These are phyloP conservation scores for Vicia sativa DNA, from an alignment of 306 rosid genomes.

Conservation along the genomic window DNA sequence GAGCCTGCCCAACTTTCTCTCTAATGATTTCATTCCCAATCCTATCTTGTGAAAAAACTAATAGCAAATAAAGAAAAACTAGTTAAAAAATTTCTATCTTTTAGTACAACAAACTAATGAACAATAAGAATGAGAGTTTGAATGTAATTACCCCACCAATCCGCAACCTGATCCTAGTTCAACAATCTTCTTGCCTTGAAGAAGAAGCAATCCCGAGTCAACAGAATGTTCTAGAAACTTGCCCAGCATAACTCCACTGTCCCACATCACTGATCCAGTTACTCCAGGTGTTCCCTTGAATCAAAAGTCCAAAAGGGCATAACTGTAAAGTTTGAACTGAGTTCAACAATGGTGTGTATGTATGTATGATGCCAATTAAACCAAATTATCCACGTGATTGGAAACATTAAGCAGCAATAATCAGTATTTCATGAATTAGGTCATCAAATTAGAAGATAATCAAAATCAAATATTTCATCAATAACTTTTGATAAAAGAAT, in stretches of 20 bases:
- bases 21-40: neutral
- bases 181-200: constrained; percentile 69
- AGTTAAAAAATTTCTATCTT: neutral
- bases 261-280: constrained; percentile 93
- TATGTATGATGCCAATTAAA: neutral
- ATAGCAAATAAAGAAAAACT: constrained; percentile 9
- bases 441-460: constrained; percentile 19
- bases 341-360: constrained; percentile 18
- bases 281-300: constrained; percentile 75
- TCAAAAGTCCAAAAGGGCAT: constrained; percentile 38
- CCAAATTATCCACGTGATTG: neutral
- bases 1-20: neutral
- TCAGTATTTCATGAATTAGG: constrained; percentile 21
- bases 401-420: constrained; percentile 10
- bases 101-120: constrained; percentile 27
- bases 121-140: constrained; percentile 20
- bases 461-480: constrained; percentile 23
- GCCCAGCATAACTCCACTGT: constrained; percentile 75
- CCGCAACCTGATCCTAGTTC: constrained; percentile 90
- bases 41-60: constrained; percentile 1
- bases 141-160: constrained; percentile 65
- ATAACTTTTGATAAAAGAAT: neutral
- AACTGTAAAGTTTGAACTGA: constrained; percentile 39
- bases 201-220: constrained; percentile 61
- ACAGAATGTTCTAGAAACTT: constrained; percentile 86